Conservation (phyloP, 2,329 filamentous ascomycete species). For the Claviceps fusiformis region DNA sequence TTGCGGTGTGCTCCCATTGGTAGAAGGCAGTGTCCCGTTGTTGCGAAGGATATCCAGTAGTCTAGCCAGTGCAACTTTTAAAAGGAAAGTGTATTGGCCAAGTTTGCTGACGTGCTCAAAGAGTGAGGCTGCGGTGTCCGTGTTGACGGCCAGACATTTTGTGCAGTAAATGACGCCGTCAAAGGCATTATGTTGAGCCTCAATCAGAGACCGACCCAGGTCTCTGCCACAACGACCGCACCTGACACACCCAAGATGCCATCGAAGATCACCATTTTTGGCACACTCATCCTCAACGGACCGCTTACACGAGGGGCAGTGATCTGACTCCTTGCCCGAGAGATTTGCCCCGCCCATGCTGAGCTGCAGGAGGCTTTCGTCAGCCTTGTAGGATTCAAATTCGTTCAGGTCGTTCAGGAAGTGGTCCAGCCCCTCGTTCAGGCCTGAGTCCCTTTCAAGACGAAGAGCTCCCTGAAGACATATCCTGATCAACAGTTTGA, state of each 20-base stretch:
- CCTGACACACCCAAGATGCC: slow-evolving; percentile 71
- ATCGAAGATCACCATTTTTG: slow-evolving; percentile 58
- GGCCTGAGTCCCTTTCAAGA: slow-evolving; percentile 71
- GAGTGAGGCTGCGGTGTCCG: slow-evolving; percentile 33
- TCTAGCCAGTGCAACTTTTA: slow-evolving; percentile 81
- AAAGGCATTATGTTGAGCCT: slow-evolving; percentile 56
- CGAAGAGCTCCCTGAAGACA: slow-evolving; percentile 88
- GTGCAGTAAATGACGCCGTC: slow-evolving; percentile 60
- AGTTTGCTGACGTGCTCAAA: slow-evolving; percentile 73
- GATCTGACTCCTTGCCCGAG: slow-evolving; percentile 67
- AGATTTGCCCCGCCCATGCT: slow-evolving; percentile 52
- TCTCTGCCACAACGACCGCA: slow-evolving; percentile 56
- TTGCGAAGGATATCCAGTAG: slow-evolving; percentile 75
- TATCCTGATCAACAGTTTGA: slow-evolving; percentile 94
- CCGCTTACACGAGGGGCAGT: slow-evolving; percentile 67
- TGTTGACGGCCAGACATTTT: slow-evolving; percentile 45
- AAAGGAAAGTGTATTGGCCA: slow-evolving; percentile 85
- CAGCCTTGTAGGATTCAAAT: slow-evolving; percentile 62
- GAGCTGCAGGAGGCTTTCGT: slow-evolving; percentile 55
- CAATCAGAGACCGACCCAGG: slow-evolving; percentile 51
- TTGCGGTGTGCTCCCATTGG: slow-evolving; percentile 46
- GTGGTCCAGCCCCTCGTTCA: slow-evolving; percentile 59
- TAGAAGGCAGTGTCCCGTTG: slow-evolving; percentile 66
- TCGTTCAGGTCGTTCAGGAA: slow-evolving; percentile 77
- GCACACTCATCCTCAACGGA: slow-evolving; percentile 93